A percentile compares a stretch with the other conserved stretches of the same genome.
These are phyloP conservation scores for Copromyces sp. DNA, from an alignment of 495 filamentous ascomycete species.

Conservation along the genomic window DNA sequence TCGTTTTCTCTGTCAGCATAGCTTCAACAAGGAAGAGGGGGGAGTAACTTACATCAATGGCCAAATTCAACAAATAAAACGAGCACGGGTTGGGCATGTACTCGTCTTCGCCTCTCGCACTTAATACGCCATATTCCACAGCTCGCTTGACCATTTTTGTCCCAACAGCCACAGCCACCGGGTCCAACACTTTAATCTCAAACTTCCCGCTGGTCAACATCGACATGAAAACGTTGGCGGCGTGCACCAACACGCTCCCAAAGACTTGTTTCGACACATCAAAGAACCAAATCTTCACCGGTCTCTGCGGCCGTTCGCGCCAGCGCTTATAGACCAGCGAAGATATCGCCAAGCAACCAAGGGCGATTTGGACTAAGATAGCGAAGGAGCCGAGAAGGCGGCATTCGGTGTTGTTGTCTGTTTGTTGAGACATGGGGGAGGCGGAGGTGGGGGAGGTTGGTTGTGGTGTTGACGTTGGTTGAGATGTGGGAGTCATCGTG, in stretches of 20 bases:
- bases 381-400: slow-evolving; percentile 77
- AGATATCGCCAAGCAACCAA: slow-evolving; percentile 74
- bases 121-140: neutral
- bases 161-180: slow-evolving; percentile 19
- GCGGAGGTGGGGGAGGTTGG: slow-evolving; percentile 21
- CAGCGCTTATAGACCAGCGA: slow-evolving; percentile 89
- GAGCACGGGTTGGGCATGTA: slow-evolving; percentile 89
- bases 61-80: slow-evolving; percentile 88
- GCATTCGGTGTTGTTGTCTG: slow-evolving; percentile 52
- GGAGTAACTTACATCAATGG: slow-evolving; percentile 72
- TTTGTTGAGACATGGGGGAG: slow-evolving; percentile 11
- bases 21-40: too few relatives aligned
- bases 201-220: slow-evolving; percentile 84
- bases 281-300: slow-evolving; percentile 91
- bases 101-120: slow-evolving; percentile 32
- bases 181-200: slow-evolving; percentile 35
- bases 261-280: slow-evolving; percentile 98
- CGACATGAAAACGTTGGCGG: slow-evolving; percentile 87
- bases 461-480: neutral
- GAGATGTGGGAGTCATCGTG: slow-evolving; percentile 15
- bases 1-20: neutral
- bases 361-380: slow-evolving; percentile 74
- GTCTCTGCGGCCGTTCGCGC: slow-evolving; percentile 82
- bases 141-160: slow-evolving; percentile 19
- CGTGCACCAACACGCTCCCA: slow-evolving; percentile 79